phyloP scores from a whole-genome alignment of 768 basidiomycete species.

The Xerocomellus intermedius region DNA sequence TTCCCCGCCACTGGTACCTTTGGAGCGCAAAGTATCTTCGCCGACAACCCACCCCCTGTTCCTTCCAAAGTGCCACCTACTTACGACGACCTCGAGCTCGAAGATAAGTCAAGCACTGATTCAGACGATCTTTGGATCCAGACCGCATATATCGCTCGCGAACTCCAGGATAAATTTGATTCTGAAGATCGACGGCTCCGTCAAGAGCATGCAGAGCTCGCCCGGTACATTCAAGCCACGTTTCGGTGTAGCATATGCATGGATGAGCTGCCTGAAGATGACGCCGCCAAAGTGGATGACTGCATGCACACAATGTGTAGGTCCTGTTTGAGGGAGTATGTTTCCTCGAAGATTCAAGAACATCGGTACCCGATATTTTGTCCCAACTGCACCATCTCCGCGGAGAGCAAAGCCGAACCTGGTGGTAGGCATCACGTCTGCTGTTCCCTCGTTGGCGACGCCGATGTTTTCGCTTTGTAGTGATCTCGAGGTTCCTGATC shows the following conservation, averaged over 20 bases:
- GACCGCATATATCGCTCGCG: slow-evolving; percentile 19
- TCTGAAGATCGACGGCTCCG: slow-evolving; percentile 40
- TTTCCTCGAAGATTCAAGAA: slow-evolving; percentile 47
- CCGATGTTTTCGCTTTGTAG: slow-evolving; percentile 24
- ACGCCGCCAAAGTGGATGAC: slow-evolving; percentile 38
- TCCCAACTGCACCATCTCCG: slow-evolving; percentile 47
- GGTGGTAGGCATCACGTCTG: slow-evolving; percentile 29
- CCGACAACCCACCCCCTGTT: slow-evolving; percentile 25
- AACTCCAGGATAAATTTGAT: slow-evolving; percentile 39
- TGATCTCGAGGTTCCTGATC: slow-evolving; percentile 40
- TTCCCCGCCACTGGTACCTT: background rate
- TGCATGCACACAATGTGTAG: slow-evolving; percentile 58
- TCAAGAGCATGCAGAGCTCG: slow-evolving; percentile 34
- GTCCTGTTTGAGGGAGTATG: slow-evolving; percentile 45
- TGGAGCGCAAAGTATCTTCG: slow-evolving; percentile 27
- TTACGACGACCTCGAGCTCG: slow-evolving; percentile 16
- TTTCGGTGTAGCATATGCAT: slow-evolving; percentile 60
- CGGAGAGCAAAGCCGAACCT: slow-evolving; percentile 23
- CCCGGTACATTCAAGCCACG: slow-evolving; percentile 25
- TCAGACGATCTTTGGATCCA: slow-evolving; percentile 7
- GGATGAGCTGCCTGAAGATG: slow-evolving; percentile 45
- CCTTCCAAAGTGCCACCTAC: slow-evolving; percentile 11
- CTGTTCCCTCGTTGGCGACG: background rate
- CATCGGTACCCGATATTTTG: slow-evolving; percentile 60
- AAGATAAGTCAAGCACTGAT: background rate